These are phyloP conservation scores for Podaxis carcinomalis DNA, from an alignment of 768 basidiomycete species.

Conservation along the genomic window DNA sequence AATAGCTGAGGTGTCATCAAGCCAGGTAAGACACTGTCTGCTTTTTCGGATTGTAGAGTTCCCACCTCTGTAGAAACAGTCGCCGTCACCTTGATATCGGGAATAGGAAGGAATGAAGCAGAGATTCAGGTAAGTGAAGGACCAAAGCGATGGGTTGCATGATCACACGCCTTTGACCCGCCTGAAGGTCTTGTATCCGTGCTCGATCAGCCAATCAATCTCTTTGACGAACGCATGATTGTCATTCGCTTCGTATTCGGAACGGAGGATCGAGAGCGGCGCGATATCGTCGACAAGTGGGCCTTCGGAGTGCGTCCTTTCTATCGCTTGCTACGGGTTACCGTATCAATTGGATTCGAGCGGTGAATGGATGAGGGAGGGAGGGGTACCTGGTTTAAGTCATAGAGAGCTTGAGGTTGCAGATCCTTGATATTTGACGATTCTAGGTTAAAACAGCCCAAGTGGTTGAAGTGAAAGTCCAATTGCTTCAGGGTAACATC, in stretches of 20 bases:
- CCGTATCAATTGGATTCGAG: not conserved
- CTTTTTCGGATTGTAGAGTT: not conserved
- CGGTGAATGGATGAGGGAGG: not conserved
- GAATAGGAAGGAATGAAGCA: not conserved
- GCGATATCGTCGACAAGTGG: constrained; percentile 54
- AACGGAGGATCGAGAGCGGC: constrained; percentile 50
- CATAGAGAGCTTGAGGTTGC: constrained; percentile 14
- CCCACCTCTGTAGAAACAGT: constrained; percentile 90
- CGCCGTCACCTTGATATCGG: constrained; percentile 65
- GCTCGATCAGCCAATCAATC: constrained; percentile 61
- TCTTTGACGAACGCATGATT: constrained; percentile 62
- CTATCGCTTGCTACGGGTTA: constrained; percentile 25
- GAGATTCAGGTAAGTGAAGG: not conserved
- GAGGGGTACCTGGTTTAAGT: constrained; percentile 21
- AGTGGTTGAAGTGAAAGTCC: not conserved
- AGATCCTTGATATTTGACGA: not conserved
- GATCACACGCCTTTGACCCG: constrained; percentile 58
- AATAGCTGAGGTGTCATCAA: constrained; percentile 47
- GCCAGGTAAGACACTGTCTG: constrained; percentile 5
- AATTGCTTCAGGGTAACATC: not conserved
- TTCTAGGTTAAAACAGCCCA: not conserved
- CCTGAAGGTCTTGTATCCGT: constrained; percentile 66
- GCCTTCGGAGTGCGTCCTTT: constrained; percentile 31
- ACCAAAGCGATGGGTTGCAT: not conserved
- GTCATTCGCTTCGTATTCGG: constrained; percentile 59